These are phyloP conservation scores for Solanum dulcamara DNA, from an alignment of 257 asterid genomes.

Conservation along the genomic window DNA sequence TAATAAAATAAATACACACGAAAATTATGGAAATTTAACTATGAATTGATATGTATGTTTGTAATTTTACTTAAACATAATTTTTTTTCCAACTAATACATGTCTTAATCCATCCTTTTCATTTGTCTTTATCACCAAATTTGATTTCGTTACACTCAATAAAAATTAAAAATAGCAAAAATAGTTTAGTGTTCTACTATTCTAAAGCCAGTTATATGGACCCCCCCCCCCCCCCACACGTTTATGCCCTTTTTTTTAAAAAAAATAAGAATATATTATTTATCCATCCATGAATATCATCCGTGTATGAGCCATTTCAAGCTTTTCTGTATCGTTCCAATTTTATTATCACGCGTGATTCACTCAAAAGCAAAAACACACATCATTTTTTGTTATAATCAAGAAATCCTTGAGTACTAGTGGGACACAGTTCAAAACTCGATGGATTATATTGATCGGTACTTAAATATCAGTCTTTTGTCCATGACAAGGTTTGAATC, in stretches of 20 bases:
- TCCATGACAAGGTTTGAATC: background rate
- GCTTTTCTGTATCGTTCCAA: background rate
- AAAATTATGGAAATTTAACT: background rate
- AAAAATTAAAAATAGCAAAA: background rate
- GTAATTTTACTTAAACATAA: background rate
- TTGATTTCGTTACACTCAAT: background rate
- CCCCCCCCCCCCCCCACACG: background rate
- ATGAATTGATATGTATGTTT: background rate
- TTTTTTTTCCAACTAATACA: background rate
- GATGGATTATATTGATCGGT: background rate
- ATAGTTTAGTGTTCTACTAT: background rate
- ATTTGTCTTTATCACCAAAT: background rate
- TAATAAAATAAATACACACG: background rate
- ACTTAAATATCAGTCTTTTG: background rate
- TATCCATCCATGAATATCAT: background rate
- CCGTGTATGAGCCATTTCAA: background rate
- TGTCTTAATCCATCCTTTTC: background rate
- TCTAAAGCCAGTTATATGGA: background rate
- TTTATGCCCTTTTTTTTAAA: too few species aligned
- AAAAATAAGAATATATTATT: too few species aligned
- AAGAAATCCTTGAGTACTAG: background rate
- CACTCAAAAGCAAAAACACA: too few species aligned
- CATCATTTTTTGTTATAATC: background rate
- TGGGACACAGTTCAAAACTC: background rate
- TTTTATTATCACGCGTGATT: background rate